These are phyloP conservation scores for Domatiomyces catenatus DNA, from an alignment of 2,329 filamentous ascomycete genomes.

Conservation along the genomic window DNA sequence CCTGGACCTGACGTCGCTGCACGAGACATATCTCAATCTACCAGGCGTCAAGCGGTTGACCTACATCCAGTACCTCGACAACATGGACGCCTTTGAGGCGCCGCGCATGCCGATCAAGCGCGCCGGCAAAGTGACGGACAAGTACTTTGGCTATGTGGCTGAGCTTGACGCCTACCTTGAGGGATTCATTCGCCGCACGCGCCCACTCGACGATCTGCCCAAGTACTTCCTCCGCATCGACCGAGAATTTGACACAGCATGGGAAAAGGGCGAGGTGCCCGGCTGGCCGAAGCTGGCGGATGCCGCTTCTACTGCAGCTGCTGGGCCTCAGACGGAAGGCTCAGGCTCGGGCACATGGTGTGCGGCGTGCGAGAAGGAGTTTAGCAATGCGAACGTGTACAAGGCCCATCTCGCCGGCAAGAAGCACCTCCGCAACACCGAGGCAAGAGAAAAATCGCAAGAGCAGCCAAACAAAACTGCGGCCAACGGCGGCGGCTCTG, in stretches of 20 bases:
- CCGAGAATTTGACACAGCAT: constrained; percentile 66
- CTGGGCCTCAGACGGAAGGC: constrained; percentile 36
- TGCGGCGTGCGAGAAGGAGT: constrained; percentile 80
- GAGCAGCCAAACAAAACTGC: constrained; percentile 6
- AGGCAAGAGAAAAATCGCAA: constrained; percentile 38
- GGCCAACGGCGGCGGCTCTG: constrained; percentile 5
- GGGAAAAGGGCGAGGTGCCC: constrained; percentile 62
- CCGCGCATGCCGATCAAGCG: constrained; percentile 61
- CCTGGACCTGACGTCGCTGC: constrained; percentile 69
- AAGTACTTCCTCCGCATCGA: constrained; percentile 64
- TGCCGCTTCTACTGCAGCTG: constrained; percentile 21
- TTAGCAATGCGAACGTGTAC: constrained; percentile 90
- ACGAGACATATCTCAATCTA: constrained; percentile 83
- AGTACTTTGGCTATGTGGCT: constrained; percentile 80
- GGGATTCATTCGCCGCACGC: constrained; percentile 67
- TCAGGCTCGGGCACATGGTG: constrained; percentile 67
- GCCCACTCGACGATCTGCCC: constrained; percentile 73
- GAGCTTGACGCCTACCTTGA: constrained; percentile 72
- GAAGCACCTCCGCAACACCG: constrained; percentile 78
- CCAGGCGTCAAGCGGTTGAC: constrained; percentile 69
- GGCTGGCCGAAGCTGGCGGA: constrained; percentile 55
- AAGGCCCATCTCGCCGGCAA: constrained; percentile 76
- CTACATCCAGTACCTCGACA: constrained; percentile 84
- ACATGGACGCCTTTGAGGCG: constrained; percentile 72
- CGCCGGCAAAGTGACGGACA: constrained; percentile 74